Evolutionary conservation across 495 filamentous ascomycete genomes (phyloP).

Genomic region (Trichoderma parareesei): DNA sequence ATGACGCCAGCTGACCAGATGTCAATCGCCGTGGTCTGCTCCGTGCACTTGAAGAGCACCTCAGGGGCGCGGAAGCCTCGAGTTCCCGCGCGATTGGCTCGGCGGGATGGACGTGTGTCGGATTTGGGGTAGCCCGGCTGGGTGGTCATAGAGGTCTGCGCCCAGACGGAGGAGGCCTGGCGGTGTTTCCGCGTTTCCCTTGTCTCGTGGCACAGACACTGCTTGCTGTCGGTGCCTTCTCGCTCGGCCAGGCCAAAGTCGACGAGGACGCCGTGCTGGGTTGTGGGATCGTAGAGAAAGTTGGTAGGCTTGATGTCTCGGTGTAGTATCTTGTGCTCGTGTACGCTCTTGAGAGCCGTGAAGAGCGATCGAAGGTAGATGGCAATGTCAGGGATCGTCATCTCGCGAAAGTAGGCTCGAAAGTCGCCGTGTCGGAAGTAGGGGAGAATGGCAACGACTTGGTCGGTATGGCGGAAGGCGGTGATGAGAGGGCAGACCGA

Average conservation of each 20-base stretch:
- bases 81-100: constrained; percentile 94
- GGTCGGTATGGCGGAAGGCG: constrained; percentile 85
- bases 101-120: constrained; percentile 75
- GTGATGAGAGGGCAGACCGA: constrained; percentile 94
- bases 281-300: constrained; percentile 84
- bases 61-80: constrained; percentile 93
- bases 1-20: constrained; percentile 97
- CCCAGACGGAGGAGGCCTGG: constrained; percentile 30
- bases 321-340: constrained; percentile 77
- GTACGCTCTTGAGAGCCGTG: constrained; percentile 73
- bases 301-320: constrained; percentile 99
- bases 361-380: constrained; percentile 88
- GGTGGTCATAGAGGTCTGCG: constrained; percentile 34
- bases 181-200: constrained; percentile 29
- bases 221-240: constrained; percentile 63
- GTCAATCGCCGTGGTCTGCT: constrained; percentile 92
- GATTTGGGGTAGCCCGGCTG: constrained; percentile 73
- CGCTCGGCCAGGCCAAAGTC: constrained; percentile 94
- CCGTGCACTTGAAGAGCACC: constrained; percentile 94
- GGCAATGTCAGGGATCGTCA: constrained; percentile 75
- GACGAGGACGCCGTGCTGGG: constrained; percentile 79
- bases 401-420: constrained; percentile 83
- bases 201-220: constrained; percentile 59
- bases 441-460: constrained; percentile 89
- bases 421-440: constrained; percentile 97